Conservation (phyloP, 352 stramenopile species). For the Phytophthora rubi region DNA sequence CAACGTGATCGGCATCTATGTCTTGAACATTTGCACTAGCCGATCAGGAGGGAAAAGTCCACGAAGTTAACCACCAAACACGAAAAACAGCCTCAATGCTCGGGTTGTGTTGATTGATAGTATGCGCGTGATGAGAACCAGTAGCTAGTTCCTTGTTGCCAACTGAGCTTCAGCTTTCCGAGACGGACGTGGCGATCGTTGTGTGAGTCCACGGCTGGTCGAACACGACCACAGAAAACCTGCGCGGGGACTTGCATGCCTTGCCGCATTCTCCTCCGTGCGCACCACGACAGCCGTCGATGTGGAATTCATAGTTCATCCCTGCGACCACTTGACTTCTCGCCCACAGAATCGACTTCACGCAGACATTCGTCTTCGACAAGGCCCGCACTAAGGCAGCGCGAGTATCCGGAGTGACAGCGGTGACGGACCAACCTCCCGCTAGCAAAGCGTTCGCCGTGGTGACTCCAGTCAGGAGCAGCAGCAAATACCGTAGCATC, state of each 20-base stretch:
- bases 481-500: conserved; percentile 1
- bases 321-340: conserved; percentile 29
- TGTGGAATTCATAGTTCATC: conserved; percentile 30
- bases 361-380: conserved; percentile 17
- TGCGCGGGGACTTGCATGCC: conserved; percentile 10
- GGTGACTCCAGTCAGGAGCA: conserved; percentile 5
- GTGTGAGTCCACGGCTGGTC: conserved; percentile 33
- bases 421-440: conserved; percentile 20
- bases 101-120: neutral
- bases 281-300: conserved; percentile 22
- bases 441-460: conserved; percentile 5
- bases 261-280: conserved; percentile 17
- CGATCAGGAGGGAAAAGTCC: neutral
- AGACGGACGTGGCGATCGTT: conserved; percentile 10
- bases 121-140: neutral
- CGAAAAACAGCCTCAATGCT: neutral
- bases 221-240: conserved; percentile 20
- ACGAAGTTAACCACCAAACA: neutral
- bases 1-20: neutral
- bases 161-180: neutral
- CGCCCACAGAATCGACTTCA: conserved; percentile 20
- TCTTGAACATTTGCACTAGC: neutral
- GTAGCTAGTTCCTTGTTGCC: neutral
- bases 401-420: conserved; percentile 17
- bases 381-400: conserved; percentile 24